Evolutionary conservation across 2,329 filamentous ascomycete genomes (phyloP).

Genomic region (Aspergillus ruber): DNA sequence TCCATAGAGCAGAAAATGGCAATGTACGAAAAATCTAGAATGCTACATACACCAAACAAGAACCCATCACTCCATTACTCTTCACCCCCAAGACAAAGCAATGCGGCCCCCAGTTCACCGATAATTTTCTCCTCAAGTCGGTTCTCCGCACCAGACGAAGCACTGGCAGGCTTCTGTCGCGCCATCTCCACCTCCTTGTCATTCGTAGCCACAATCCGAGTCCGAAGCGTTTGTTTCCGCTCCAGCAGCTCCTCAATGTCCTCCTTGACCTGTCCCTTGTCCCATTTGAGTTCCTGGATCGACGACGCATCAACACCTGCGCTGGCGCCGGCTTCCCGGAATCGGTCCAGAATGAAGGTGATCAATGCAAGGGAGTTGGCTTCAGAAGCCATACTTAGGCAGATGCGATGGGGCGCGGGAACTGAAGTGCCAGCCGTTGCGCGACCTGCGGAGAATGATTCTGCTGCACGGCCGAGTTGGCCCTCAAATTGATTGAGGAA

Average conservation of each 20-base stretch:
- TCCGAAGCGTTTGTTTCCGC: constrained; percentile 61
- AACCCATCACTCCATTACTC: constrained; percentile 19
- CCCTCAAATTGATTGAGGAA: constrained; percentile 86
- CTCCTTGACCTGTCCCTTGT: constrained; percentile 64
- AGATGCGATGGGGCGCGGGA: constrained; percentile 56
- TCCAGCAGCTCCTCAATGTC: constrained; percentile 78
- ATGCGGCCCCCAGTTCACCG: constrained; percentile 55
- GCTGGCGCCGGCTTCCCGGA: constrained; percentile 59
- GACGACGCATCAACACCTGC: constrained; percentile 53
- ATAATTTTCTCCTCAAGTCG: constrained; percentile 71
- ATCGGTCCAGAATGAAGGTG: constrained; percentile 62
- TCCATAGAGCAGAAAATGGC: constrained; percentile 8
- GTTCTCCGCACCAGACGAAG: constrained; percentile 50
- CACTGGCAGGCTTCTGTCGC: constrained; percentile 35
- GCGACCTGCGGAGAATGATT: constrained; percentile 56
- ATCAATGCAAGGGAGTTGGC: constrained; percentile 73
- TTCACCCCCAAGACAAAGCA: constrained; percentile 36
- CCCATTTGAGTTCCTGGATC: constrained; percentile 69
- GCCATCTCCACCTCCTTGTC: constrained; percentile 63
- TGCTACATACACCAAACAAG: constrained; percentile 9
- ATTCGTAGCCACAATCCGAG: constrained; percentile 66
- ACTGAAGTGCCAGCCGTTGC: constrained; percentile 37
- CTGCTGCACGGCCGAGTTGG: constrained; percentile 65
- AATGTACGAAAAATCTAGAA: background rate
- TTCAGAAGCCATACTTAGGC: constrained; percentile 67